phyloP scores from a whole-genome alignment of 164 flowering plant genomes.

The Kalanchoe fedtschenkoi region DNA sequence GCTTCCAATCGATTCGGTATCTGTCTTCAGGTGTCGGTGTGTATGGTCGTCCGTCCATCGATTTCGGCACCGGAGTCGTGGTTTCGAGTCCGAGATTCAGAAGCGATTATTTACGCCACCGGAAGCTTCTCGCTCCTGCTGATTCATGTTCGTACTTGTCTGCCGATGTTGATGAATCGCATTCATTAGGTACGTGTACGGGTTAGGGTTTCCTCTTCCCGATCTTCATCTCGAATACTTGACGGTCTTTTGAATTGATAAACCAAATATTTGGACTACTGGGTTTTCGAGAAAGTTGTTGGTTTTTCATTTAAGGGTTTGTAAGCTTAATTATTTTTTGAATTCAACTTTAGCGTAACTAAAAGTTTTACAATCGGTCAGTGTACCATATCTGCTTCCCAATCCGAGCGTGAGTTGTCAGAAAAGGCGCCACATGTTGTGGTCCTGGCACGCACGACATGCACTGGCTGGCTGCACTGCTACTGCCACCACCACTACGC shows the following conservation, averaged over 20 bases:
- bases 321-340: background rate
- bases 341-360: no score
- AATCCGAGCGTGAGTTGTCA: background rate
- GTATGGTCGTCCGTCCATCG: no score
- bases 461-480: conserved; percentile 3
- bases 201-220: background rate
- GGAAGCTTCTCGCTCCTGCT: conserved; percentile 1
- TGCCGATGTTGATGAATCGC: background rate
- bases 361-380: no score
- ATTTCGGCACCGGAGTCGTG: background rate
- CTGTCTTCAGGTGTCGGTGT: background rate
- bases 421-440: background rate
- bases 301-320: no score
- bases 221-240: no score
- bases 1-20: background rate
- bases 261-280: no score
- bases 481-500: background rate
- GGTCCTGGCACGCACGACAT: background rate
- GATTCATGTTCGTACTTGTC: background rate
- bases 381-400: background rate
- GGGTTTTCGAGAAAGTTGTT: no score
- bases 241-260: no score
- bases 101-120: background rate
- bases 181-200: background rate
- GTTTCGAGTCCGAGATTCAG: background rate